Base-by-base conservation (phyloP, 2,329 filamentous ascomycete genomes). In the Orbilia oligospora region DNA sequence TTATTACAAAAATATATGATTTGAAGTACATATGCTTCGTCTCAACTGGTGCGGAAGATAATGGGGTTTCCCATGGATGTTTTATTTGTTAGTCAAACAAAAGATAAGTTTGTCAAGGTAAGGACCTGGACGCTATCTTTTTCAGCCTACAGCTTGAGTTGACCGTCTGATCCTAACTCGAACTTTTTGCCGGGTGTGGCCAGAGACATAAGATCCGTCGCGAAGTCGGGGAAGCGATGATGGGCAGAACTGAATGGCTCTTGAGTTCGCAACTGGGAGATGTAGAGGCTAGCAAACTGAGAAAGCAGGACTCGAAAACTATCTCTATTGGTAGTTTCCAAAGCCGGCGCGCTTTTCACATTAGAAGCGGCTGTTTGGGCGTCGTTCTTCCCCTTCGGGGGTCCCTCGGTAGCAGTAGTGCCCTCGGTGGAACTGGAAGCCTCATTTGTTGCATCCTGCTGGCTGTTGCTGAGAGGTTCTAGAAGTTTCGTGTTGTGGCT, bases 131-230 rank as follows among this genome's bases (percentile, higher is more conserved):
- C n/a, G n/a, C n/a, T 30, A 30, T 30, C 30, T 30, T 30, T n/a
- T 38, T 38, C 2, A 10, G 36, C 36, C 12, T 14, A 5, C 4
- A 75, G 53, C 14, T 53, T 63, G 3, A 68, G 30, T 55, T 63
- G 12, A 46, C 44, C 64, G 14, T 64, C 22, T 38, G 27, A 0
- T 36, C 53, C 55, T 5, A 69, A 46, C 41, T 69, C 44, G 20
- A 69, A 36, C 3, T 5, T 1, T 20, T 18, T 4, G 2, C n/a
- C 65, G n/a, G 16, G 9, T 4, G 24, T 48, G 3, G 49, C 72
- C 16, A 66, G 51, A 18, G 71, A 10, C 56, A 76, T 24, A 18
- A 76, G 49, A 48, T 76, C 66, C 1, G 49, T 71, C n/a, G 72
- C 66, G 30, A 76, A 76, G 41, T 76, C 72, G 18, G 70, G 70